Evolutionary conservation across 2,329 filamentous ascomycete genomes (phyloP).

Genomic region (Purpureocillium lavendulum): DNA sequence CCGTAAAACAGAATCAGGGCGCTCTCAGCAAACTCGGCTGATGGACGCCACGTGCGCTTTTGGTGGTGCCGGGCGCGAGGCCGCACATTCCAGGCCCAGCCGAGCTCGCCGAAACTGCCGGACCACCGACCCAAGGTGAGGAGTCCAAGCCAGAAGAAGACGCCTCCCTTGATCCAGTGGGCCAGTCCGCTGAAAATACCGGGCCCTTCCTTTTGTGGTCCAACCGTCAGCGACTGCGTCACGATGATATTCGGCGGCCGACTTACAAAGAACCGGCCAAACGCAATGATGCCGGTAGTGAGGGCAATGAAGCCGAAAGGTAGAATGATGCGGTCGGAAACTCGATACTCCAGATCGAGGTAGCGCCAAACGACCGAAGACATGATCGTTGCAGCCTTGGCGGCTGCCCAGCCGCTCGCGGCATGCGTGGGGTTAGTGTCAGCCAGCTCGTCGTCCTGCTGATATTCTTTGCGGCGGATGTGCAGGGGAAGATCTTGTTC

Average conservation of each 20-base stretch:
- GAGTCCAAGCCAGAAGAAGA: constrained; percentile 91
- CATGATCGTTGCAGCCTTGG: constrained; percentile 45
- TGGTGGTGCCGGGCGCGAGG: constrained; percentile 39
- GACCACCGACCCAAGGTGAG: constrained; percentile 84
- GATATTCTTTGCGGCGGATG: constrained; percentile 37
- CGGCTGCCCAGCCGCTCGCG: constrained; percentile 43
- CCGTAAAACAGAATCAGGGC: constrained; percentile 88
- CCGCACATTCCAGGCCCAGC: constrained; percentile 92
- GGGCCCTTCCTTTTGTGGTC: constrained; percentile 47
- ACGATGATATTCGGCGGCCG: constrained; percentile 1
- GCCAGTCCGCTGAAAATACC: constrained; percentile 77
- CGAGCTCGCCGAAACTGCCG: constrained; percentile 80
- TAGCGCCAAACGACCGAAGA: constrained; percentile 31
- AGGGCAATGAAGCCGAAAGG: constrained; percentile 69
- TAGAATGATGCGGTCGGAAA: constrained; percentile 69
- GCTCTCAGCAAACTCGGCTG: constrained; percentile 84
- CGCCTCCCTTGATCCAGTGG: constrained; percentile 88
- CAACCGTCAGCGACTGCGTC: background rate
- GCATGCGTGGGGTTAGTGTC: constrained; percentile 13
- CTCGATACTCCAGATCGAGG: constrained; percentile 52
- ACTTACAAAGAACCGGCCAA: constrained; percentile 77
- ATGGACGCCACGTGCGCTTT: constrained; percentile 55
- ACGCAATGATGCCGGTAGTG: constrained; percentile 64
- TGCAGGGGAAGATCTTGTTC: constrained; percentile 29
- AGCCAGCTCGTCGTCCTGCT: constrained; percentile 30